These are phyloP conservation scores for Metschnikowia henanensis DNA, from an alignment of 805 yeast genomes.

Conservation along the genomic window DNA sequence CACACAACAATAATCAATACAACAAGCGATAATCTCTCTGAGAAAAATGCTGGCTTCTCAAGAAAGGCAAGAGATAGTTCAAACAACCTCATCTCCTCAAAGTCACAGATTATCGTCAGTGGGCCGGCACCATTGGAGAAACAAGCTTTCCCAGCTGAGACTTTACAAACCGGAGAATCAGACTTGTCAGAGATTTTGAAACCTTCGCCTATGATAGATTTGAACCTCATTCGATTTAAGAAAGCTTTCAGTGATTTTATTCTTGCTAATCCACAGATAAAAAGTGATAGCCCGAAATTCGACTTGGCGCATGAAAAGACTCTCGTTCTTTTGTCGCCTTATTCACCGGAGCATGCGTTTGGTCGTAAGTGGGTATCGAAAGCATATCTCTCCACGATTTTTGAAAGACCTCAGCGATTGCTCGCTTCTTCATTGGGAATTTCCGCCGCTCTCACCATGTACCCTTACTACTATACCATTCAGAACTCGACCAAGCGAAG, in stretches of 20 bases:
- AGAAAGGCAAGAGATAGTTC: no score
- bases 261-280: constrained; percentile 42
- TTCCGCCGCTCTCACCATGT: constrained; percentile 69
- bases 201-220: constrained; percentile 39
- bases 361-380: constrained; percentile 77
- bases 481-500: constrained; percentile 48
- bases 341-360: constrained; percentile 69
- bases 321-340: constrained; percentile 64
- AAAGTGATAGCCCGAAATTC: constrained; percentile 40
- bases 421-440: constrained; percentile 78
- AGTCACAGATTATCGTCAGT: background rate
- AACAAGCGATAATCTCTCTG: background rate
- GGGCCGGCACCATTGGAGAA: background rate
- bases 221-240: constrained; percentile 36
- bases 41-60: background rate
- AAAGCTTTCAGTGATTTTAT: constrained; percentile 45
- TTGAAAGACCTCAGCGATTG: constrained; percentile 80
- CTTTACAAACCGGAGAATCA: constrained; percentile 1
- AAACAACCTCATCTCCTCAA: background rate
- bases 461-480: constrained; percentile 57
- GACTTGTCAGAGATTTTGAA: constrained; percentile 19
- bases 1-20: constrained; percentile 31
- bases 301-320: constrained; percentile 44
- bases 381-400: constrained; percentile 63
- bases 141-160: background rate